Base-by-base conservation (phyloP, 2,329 filamentous ascomycete species). In the Arthrinium puccinioides region DNA sequence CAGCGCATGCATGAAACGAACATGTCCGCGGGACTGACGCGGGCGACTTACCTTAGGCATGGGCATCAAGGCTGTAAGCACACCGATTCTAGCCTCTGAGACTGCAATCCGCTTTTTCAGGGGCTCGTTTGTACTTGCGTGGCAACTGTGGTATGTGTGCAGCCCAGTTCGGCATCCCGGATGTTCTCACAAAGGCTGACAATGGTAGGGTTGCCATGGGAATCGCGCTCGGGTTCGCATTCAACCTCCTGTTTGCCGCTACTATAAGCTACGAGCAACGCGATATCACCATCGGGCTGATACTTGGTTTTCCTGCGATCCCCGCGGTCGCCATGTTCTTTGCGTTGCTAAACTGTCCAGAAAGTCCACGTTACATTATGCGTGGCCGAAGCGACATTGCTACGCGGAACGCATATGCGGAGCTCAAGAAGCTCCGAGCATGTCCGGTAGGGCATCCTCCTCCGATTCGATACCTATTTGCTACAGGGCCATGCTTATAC, bases 31-130 rank as follows among this genome's bases (percentile, higher is more conserved):
- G n/a, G n/a, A n/a, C n/a, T n/a, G n/a, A n/a, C n/a, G n/a, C n/a
- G n/a, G n/a, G n/a, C n/a, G n/a, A n/a, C n/a, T 2, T 6, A 3
- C n/a, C 2, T 3, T 31, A 59, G 66, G 63, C 1, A 70, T 70
- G 67, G 67, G 67, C 0, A 57, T 70, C 19, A 70, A 70, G 42
- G 67, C 67, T 1, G 65, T 69, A 24, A 70, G 64, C 25, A 65
- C 66, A 0, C 63, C 67, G 1, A 67, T 70, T 13, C 53, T 70
- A 3, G 66, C 66, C 3, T 64, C 63, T 7, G 67, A 70, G 46
- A 68, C 64, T 0, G 63, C 66, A 0, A 57, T 68, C 11, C 63
- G 64, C 0, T 69, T 63, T 42, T 70, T 67, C 67, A 56, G 67
- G 47, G 67, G 67, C 2, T 66, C 64, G 10, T 63, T 63, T 2